phyloP scores from a whole-genome alignment of 2,329 filamentous ascomycete genomes.

The Aspergillus pseudoglaucus region DNA sequence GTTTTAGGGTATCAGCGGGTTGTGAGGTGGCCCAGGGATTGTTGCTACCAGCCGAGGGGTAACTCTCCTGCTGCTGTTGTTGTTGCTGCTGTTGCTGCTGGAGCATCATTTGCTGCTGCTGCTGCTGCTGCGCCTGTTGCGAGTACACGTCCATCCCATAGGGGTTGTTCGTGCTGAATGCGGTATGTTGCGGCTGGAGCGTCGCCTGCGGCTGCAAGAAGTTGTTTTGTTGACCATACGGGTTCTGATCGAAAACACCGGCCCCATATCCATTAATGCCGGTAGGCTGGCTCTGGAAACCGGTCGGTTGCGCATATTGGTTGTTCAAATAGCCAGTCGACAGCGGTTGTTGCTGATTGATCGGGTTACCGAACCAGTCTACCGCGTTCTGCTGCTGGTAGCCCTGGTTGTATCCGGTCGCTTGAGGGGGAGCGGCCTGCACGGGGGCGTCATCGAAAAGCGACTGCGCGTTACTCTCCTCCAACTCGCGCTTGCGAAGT shows the following conservation, averaged over 20 bases:
- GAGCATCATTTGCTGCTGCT: conserved; percentile 26
- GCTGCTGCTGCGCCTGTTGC: conserved; percentile 39
- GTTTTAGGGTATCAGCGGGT: conserved; percentile 60
- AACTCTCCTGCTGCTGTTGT: conserved; percentile 53
- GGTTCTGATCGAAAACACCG: conserved; percentile 59
- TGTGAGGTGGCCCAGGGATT: conserved; percentile 79
- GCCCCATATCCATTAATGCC: conserved; percentile 63
- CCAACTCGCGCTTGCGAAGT: conserved; percentile 74
- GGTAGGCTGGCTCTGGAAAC: conserved; percentile 55
- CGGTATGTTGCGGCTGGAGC: conserved; percentile 54
- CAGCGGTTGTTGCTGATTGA: conserved; percentile 69
- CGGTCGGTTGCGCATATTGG: conserved; percentile 70
- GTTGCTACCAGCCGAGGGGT: conserved; percentile 73
- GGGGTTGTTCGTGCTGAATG: conserved; percentile 52
- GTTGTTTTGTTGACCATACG: conserved; percentile 36
- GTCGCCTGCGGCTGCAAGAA: conserved; percentile 47
- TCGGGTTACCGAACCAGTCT: conserved; percentile 94
- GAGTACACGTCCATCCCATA: conserved; percentile 46
- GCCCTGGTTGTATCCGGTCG: conserved; percentile 89
- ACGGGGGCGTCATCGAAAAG: conserved; percentile 76
- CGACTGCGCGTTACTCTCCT: conserved; percentile 74
- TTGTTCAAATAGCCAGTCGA: conserved; percentile 62
- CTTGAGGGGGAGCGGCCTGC: conserved; percentile 63
- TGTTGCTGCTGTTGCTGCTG: conserved; percentile 43
- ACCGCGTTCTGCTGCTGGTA: conserved; percentile 96